Base-by-base conservation (phyloP, 1,284 basidiomycete genomes). In the Ganoderma sinense region DNA sequence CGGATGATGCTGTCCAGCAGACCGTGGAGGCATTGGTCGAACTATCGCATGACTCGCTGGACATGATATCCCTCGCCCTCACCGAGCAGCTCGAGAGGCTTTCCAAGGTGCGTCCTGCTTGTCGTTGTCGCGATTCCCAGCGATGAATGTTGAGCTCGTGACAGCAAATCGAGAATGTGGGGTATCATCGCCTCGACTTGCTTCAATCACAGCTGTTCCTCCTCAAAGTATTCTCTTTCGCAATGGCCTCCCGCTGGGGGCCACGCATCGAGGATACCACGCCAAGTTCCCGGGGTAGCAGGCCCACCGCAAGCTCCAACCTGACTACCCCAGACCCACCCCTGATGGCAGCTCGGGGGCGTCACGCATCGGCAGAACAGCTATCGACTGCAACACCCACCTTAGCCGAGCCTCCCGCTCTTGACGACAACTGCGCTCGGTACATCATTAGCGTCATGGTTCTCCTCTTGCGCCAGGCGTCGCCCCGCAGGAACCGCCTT, bases 171-270 rank as follows among this genome's bases (percentile, higher is more conserved):
- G 87, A 90, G 75, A 71, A 78, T 33, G 82, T 83, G 51, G 85
- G 86, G 61, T 84, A 87, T 69, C 84, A 88, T 69, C 85, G 90
- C 0, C 84, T 94, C 31, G 92, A 95, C 72, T 87, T 93, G 64
- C 87, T 97, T 10, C 95, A 97, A 77, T 97, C 96, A 0, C 95
- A 97, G 79, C 86, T 98, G 1, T 96, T 96, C 76, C 82, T 98
- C 39, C 86, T 98, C 74, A 96, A 97, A 81, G 90, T 97, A 53
- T 83, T 98, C 23, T 88, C 92, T 43, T 87, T 88, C 78, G 89
- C 88, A 71, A 88, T 98, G 85, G 89, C 94, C 14, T 91, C 93
- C 29, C 91, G 94, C 60, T 96, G 94, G 93, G 82, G 79, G 29
- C 76, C 82, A 75, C 84, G 81, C 65, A 75, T 77, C 14, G 83